Conservation (phyloP, 2,329 filamentous ascomycete species). For the Escovopsis sp. region DNA sequence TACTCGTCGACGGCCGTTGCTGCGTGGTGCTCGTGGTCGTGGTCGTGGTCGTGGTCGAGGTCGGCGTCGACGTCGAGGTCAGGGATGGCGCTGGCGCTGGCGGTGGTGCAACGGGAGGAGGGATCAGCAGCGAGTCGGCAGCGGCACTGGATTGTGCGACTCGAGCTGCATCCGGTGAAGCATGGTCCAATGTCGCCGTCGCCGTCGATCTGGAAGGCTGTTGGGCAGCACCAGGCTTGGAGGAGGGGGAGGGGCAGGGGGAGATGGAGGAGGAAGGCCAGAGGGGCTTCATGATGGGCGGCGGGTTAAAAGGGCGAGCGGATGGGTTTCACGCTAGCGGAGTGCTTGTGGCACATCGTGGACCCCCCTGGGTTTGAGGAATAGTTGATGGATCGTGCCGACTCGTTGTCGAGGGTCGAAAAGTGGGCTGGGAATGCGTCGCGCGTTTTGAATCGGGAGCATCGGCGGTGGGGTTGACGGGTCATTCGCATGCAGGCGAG, state of each 20-base stretch:
- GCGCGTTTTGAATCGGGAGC: too few relatives aligned
- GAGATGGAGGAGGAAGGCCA: too few relatives aligned
- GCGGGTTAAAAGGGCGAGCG: too few relatives aligned
- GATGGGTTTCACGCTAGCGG: not conserved
- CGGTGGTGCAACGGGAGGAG: conserved; percentile 17
- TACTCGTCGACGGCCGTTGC: too few relatives aligned
- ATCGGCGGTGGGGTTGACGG: too few relatives aligned
- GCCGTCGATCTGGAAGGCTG: not conserved
- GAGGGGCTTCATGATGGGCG: too few relatives aligned
- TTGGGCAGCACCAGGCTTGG: not conserved
- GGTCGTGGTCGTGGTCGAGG: not conserved
- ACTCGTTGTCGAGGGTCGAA: too few relatives aligned
- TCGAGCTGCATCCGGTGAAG: not conserved
- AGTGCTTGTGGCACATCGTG: conserved; percentile 6
- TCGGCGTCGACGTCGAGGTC: conserved; percentile 7
- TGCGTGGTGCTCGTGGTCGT: not conserved
- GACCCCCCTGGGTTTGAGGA: conserved; percentile 1
- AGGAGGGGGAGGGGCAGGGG: too few relatives aligned
- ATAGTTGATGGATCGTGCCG: not conserved
- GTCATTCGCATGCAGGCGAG: too few relatives aligned
- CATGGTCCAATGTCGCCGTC: not conserved
- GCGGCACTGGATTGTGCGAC: conserved; percentile 17
- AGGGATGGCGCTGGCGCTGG: conserved; percentile 17
- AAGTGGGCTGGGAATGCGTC: too few relatives aligned
- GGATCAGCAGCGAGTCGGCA: conserved; percentile 22